Conservation (phyloP, 1,284 basidiomycete species). For the Pisolithus thermaeus region DNA sequence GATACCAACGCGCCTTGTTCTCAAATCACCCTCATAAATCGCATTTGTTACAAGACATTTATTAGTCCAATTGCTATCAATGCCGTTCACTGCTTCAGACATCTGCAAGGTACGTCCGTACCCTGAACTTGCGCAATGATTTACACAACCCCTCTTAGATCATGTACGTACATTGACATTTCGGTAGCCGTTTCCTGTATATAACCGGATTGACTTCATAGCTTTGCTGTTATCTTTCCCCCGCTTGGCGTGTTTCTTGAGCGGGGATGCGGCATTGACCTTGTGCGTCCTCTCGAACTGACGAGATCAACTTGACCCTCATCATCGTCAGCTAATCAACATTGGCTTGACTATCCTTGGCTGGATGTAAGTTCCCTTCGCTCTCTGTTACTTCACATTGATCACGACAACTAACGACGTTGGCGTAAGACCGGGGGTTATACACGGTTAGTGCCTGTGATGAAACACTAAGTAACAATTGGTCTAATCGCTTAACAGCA, state of each 20-base stretch:
- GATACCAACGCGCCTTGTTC: too few relatives aligned
- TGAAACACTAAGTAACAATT: not conserved
- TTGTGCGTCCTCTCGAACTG: constrained; percentile 36
- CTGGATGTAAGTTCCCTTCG: constrained; percentile 49
- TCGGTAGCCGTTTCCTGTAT: not conserved
- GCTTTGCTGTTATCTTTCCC: constrained; percentile 68
- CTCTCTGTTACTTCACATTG: not conserved
- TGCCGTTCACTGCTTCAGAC: constrained; percentile 70
- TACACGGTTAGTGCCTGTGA: constrained; percentile 48
- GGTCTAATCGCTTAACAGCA: constrained; percentile 33
- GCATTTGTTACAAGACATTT: constrained; percentile 5
- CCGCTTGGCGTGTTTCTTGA: constrained; percentile 79
- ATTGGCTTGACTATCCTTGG: constrained; percentile 65
- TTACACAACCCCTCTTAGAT: constrained; percentile 27
- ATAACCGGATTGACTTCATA: constrained; percentile 12
- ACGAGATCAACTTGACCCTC: constrained; percentile 2
- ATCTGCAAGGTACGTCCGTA: constrained; percentile 56
- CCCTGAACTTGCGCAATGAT: not conserved
- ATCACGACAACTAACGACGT: not conserved
- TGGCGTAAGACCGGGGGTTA: constrained; percentile 58
- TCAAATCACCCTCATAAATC: constrained; percentile 1
- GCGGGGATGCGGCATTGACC: constrained; percentile 65
- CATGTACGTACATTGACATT: constrained; percentile 24
- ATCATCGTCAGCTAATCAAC: constrained; percentile 51
- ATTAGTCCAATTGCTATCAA: constrained; percentile 23